Conservation (phyloP, 2,329 filamentous ascomycete genomes). For the Sordariomycetes sp. region DNA sequence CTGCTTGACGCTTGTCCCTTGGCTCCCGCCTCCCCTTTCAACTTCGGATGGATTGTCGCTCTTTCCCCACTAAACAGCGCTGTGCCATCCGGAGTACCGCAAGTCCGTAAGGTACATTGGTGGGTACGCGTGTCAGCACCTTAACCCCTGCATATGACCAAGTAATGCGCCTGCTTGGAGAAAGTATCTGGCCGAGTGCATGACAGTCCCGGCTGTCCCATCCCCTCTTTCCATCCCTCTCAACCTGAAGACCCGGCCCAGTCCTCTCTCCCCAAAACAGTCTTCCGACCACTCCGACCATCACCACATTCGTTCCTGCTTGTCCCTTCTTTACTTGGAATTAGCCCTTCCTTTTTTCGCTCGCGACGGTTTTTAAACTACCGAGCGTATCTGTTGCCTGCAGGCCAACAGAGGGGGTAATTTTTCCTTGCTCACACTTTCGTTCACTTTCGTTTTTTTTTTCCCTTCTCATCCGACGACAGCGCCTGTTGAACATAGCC, state of each 20-base stretch:
- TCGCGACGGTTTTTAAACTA: not conserved
- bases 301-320: conserved; percentile 5
- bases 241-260: not conserved
- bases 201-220: not conserved
- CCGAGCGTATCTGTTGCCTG: not conserved
- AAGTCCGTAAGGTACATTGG: not conserved
- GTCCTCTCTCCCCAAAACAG: not conserved
- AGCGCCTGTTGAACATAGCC: not conserved
- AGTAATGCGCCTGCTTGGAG: not conserved
- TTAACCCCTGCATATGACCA: not conserved
- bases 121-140: not conserved
- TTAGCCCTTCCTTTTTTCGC: not conserved
- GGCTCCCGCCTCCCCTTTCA: not conserved
- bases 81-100: not conserved
- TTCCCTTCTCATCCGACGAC: not conserved
- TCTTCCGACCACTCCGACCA: not conserved
- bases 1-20: not conserved
- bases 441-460: conserved; percentile 3
- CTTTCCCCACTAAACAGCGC: not conserved
- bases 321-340: not conserved
- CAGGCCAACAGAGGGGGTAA: not conserved
- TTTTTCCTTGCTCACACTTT: not conserved
- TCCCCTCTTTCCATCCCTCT: not conserved
- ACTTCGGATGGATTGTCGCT: not conserved
- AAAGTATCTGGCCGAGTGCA: not conserved